Evolutionary conservation across 495 filamentous ascomycete species (phyloP), one percentile per base, ranked within the genome.

Genomic region (Immersiella caudata): DNA sequence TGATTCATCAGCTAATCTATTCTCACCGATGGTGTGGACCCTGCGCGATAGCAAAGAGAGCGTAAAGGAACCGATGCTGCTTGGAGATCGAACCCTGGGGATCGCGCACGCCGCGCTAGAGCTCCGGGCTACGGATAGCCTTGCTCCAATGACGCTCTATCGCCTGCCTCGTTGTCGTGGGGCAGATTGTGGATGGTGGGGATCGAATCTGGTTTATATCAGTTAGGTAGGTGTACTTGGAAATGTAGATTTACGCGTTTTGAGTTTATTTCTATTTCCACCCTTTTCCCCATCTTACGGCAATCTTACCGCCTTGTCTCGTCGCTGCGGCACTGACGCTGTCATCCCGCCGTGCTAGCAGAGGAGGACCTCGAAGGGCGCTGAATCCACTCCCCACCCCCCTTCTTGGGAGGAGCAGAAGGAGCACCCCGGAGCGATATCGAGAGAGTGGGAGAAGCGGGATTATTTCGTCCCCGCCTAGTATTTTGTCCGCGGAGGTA

Each of bases 1-100:
- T 57, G 51, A 65, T 65, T 58, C 51, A 65, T 26, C 63, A 65
- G 29, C 49, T 33, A 57, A 58, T 58, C 63, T 25, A 65, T 49
- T 22, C 16, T 22, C 18, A 24, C 35, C 59, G 59, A 27, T 33
- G 24, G n/a, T 16, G 59, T 62, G 35, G 59, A 50, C 59, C 57
- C 57, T 60, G 57, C n/a, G 52, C 52, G 52, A 55, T 55, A 55
- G 52, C 21, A 55, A 6, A 11, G 9, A 55, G n/a, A 55, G 52
- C 21, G 52, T 14, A 26, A 40, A 22, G 33, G 58, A 27, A 60
- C 58, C 59, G 59, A 62, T 62, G 59, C 59, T 62, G 29, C 36
- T 22, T 55, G 20, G 40, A 63, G 40, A 54, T 33, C 24, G 49
- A 35, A 63, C 61, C 61, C 61, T 63, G 61, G 21, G 52, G 61